Conservation (phyloP, 2,329 filamentous ascomycete species). For the Penicillium sp. region DNA sequence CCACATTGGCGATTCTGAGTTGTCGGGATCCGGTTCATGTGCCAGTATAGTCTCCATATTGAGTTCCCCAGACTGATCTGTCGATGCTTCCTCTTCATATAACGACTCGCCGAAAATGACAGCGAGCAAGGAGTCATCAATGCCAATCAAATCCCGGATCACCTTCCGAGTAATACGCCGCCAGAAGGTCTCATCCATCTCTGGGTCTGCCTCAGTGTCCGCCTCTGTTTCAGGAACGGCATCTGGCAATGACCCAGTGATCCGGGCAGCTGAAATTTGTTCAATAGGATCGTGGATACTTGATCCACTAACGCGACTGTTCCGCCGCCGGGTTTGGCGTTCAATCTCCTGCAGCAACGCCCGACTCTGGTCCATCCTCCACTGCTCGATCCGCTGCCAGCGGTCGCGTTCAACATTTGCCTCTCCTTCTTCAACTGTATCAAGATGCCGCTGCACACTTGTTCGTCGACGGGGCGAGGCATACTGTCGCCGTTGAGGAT, state of each 20-base stretch:
- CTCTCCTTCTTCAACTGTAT: slow-evolving; percentile 58
- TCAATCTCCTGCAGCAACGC: slow-evolving; percentile 86
- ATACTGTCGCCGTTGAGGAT: slow-evolving; percentile 62
- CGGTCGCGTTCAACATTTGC: slow-evolving; percentile 68
- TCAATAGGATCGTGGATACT: slow-evolving; percentile 21
- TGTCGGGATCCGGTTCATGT: slow-evolving; percentile 26
- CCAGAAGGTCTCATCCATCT: slow-evolving; percentile 70
- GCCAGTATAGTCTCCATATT: slow-evolving; percentile 36
- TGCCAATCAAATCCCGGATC: slow-evolving; percentile 84
- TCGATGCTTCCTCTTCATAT: slow-evolving; percentile 38
- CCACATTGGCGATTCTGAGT: slow-evolving; percentile 34
- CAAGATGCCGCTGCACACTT: slow-evolving; percentile 58
- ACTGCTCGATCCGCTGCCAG: slow-evolving; percentile 81
- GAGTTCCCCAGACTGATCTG: slow-evolving; percentile 32
- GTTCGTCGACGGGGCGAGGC: slow-evolving; percentile 50
- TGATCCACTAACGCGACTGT: slow-evolving; percentile 27
- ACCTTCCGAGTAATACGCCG: slow-evolving; percentile 80
- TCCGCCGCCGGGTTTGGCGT: slow-evolving; percentile 70
- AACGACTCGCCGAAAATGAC: slow-evolving; percentile 84
- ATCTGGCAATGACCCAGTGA: slow-evolving; percentile 56
- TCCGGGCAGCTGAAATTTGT: slow-evolving; percentile 16
- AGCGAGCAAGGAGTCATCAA: slow-evolving; percentile 81
- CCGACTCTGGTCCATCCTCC: slow-evolving; percentile 87
- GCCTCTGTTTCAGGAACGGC: slow-evolving; percentile 43
- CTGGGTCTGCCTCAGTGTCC: slow-evolving; percentile 38